A percentile compares a stretch with the other conserved stretches of the same genome.
These are phyloP conservation scores for Macadamia tetraphylla DNA, from an alignment of 164 flowering plant genomes.

Conservation along the genomic window DNA sequence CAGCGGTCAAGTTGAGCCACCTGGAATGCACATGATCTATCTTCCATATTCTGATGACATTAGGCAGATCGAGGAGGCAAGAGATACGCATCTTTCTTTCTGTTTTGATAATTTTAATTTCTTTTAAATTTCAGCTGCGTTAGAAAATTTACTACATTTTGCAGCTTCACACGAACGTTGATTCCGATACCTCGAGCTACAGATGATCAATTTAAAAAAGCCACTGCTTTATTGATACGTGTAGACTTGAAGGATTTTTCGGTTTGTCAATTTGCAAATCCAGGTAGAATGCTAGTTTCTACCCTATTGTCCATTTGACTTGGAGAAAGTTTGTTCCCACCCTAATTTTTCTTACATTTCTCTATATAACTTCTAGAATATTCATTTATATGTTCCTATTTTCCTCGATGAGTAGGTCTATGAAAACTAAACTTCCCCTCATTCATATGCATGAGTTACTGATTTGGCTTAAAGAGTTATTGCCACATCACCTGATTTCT, in stretches of 20 bases:
- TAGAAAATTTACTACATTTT: slow-evolving; percentile 9
- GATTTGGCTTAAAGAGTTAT: too few species aligned
- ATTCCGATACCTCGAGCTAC: slow-evolving; percentile 47
- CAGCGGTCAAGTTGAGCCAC: slow-evolving; percentile 95
- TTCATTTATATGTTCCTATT: too few species aligned
- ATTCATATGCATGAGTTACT: too few species aligned
- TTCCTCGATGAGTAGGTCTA: too few species aligned
- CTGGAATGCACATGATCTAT: slow-evolving; percentile 97
- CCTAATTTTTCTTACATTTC: too few species aligned
- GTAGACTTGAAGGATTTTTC: slow-evolving; percentile 85
- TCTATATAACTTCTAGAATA: too few species aligned
- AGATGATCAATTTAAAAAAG: slow-evolving; percentile 75
- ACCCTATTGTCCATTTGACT: neutral
- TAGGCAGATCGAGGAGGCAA: slow-evolving; percentile 82
- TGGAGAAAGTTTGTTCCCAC: too few species aligned
- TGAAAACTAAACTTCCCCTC: too few species aligned
- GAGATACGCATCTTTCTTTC: slow-evolving; percentile 1
- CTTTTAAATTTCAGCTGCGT: neutral
- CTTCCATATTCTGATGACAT: slow-evolving; percentile 95
- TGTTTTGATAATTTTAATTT: neutral
- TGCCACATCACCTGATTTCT: too few species aligned
- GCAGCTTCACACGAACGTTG: slow-evolving; percentile 51
- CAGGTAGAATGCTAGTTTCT: slow-evolving; percentile 41
- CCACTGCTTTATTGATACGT: slow-evolving; percentile 58
- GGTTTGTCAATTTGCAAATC: slow-evolving; percentile 89